phyloP scores from a whole-genome alignment of 768 basidiomycete genomes.

The Russula ochroleuca region DNA sequence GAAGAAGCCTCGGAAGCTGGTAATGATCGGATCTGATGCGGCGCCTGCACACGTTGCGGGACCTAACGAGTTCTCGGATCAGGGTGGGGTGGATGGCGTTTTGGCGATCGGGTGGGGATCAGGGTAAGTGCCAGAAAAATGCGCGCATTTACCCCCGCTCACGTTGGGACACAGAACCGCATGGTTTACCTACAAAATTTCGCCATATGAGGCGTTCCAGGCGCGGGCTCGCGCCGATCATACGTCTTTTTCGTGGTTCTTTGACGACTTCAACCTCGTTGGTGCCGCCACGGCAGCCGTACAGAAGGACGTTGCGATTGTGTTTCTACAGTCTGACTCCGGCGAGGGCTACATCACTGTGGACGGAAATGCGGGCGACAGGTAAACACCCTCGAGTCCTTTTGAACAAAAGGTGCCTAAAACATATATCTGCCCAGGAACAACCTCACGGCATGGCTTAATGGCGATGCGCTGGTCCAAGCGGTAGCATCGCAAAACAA shows the following conservation, averaged over 20 bases:
- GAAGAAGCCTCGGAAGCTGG: slow-evolving; percentile 53
- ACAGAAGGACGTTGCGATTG: slow-evolving; percentile 48
- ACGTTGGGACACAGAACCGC: slow-evolving; percentile 47
- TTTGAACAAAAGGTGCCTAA: not conserved
- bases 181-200: slow-evolving; percentile 73
- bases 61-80: slow-evolving; percentile 47
- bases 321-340: slow-evolving; percentile 41
- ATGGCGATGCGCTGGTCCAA: slow-evolving; percentile 41
- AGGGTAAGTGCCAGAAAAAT: slow-evolving; percentile 38
- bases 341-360: slow-evolving; percentile 53
- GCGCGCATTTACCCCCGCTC: not conserved
- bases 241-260: slow-evolving; percentile 61
- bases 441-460: slow-evolving; percentile 41
- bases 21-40: slow-evolving; percentile 56
- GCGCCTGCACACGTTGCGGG: slow-evolving; percentile 40
- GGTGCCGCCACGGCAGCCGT: slow-evolving; percentile 42
- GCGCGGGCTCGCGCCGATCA: slow-evolving; percentile 60
- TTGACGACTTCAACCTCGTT: slow-evolving; percentile 63
- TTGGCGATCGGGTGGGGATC: slow-evolving; percentile 94
- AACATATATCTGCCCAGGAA: slow-evolving; percentile 12
- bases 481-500: slow-evolving; percentile 61
- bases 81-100: slow-evolving; percentile 48
- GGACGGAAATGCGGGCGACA: slow-evolving; percentile 54
- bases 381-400: slow-evolving; percentile 36
- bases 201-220: slow-evolving; percentile 81